phyloP scores from a whole-genome alignment of 129 eudicot genomes.

The Flaveria bidentis region DNA sequence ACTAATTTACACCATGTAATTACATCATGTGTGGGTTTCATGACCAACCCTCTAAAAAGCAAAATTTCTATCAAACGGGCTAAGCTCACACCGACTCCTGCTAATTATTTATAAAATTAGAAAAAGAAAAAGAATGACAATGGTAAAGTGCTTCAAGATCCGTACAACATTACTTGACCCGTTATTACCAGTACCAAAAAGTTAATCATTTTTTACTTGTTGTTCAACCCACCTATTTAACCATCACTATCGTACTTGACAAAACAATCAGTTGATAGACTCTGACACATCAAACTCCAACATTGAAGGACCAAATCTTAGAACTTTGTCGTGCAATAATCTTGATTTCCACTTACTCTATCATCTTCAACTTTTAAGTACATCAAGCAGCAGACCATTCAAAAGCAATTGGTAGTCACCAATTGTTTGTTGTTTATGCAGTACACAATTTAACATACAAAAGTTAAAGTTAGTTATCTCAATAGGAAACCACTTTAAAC shows the following conservation, averaged over 20 bases:
- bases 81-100: background rate
- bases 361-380: conserved; percentile 31
- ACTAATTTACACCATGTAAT: too few relatives aligned
- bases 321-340: conserved; percentile 21
- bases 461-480: conserved; percentile 20
- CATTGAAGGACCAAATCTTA: conserved; percentile 22
- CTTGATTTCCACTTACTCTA: conserved; percentile 2
- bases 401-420: conserved; percentile 22
- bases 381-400: conserved; percentile 27
- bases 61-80: too few relatives aligned
- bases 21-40: too few relatives aligned
- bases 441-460: conserved; percentile 13
- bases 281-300: conserved; percentile 15
- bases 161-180: background rate
- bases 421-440: conserved; percentile 20
- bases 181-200: background rate
- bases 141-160: background rate
- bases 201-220: background rate
- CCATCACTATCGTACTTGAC: background rate
- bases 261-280: conserved; percentile 5
- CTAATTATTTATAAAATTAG: background rate
- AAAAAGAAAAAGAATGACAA: background rate
- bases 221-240: background rate
- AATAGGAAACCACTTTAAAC: conserved; percentile 29
- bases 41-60: too few relatives aligned